phyloP scores from a whole-genome alignment of 192 early-diverging fungal genomes.

The Coemansia asiatica region DNA sequence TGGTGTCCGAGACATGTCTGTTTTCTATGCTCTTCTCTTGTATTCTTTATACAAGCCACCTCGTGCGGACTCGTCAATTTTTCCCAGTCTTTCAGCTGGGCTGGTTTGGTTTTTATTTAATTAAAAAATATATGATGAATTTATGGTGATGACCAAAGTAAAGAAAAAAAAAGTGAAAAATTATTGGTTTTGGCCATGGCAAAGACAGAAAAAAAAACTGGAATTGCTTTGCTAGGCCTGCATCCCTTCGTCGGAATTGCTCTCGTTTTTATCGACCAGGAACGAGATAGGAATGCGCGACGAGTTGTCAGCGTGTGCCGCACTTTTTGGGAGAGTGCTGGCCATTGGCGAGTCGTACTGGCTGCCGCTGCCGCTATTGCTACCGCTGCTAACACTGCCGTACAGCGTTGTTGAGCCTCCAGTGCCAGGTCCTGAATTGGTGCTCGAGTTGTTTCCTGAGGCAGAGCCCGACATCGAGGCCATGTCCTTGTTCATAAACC shows the following conservation, averaged over 20 bases:
- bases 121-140: neutral
- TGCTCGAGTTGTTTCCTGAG: conserved; percentile 10
- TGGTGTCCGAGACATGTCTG: neutral
- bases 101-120: neutral
- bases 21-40: neutral
- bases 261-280: conserved; percentile 18
- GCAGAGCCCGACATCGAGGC: conserved; percentile 12
- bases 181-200: no score
- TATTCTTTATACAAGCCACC: neutral
- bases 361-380: neutral
- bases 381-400: neutral
- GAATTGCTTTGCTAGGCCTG: neutral
- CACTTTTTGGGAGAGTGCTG: neutral
- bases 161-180: no score
- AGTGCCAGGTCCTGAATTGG: neutral
- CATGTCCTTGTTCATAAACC: conserved; percentile 3
- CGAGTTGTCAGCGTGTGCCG: neutral
- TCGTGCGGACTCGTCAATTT: neutral
- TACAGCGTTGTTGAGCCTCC: neutral
- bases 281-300: conserved; percentile 34
- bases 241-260: neutral
- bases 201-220: neutral
- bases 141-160: no score
- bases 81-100: no score
- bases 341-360: neutral